These are phyloP conservation scores for Pinus tabuliformis DNA, from an alignment of 75 land plant species.

Conservation along the genomic window DNA sequence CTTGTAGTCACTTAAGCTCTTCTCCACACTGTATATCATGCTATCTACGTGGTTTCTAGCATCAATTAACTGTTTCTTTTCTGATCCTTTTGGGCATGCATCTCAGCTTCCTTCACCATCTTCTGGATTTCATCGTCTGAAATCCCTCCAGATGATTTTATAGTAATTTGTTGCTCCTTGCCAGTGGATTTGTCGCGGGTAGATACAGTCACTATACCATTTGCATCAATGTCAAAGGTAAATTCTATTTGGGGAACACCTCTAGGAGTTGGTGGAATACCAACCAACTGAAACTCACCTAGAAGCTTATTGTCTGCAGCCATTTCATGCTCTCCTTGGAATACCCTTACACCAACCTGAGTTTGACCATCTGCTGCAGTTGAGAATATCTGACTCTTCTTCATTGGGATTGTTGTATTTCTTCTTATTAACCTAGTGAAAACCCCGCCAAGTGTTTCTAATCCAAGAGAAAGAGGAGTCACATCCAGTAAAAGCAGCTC, in stretches of 20 bases:
- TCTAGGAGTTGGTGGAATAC: conserved; percentile 46
- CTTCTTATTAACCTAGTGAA: too few relatives aligned
- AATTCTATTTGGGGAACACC: conserved; percentile 47
- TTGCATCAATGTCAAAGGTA: conserved; percentile 46
- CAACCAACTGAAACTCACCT: conserved; percentile 49
- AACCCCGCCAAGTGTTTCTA: too few relatives aligned
- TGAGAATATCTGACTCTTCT: conserved; percentile 18
- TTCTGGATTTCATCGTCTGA: conserved; percentile 45
- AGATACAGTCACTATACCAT: conserved; percentile 43
- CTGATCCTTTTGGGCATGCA: conserved; percentile 35
- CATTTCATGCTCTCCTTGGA: conserved; percentile 72
- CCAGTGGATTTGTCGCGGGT: conserved; percentile 36
- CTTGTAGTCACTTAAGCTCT: conserved; percentile 42
- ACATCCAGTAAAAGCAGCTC: too few relatives aligned
- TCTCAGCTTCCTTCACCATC: conserved; percentile 52
- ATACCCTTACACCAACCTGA: conserved; percentile 39
- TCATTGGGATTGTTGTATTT: too few relatives aligned
- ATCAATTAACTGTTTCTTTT: conserved; percentile 33
- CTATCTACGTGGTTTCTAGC: conserved; percentile 41
- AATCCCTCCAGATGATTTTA: conserved; percentile 44
- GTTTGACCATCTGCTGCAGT: conserved; percentile 57
- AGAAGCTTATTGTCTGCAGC: conserved; percentile 55
- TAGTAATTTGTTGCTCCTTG: conserved; percentile 18
- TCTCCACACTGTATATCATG: conserved; percentile 34
- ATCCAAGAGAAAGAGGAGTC: too few relatives aligned